Evolutionary conservation across 2,329 filamentous ascomycete species (phyloP).

Genomic region (Neonectria coccinea): DNA sequence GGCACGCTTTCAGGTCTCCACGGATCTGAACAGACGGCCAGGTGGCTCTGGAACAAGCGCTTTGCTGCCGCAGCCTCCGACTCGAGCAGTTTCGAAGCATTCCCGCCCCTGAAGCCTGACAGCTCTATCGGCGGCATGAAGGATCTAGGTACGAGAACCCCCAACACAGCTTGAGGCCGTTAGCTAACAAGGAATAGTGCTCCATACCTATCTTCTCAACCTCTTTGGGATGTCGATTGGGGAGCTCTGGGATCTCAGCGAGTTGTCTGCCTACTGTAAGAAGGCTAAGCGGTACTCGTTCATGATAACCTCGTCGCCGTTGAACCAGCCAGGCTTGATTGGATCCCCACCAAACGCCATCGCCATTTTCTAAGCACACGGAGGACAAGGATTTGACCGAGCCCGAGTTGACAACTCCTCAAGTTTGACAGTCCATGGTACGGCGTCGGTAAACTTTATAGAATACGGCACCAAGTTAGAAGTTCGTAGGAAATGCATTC

Average conservation of each 20-base stretch:
- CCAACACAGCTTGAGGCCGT: rapidly evolving
- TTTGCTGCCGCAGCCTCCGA: slow-evolving; percentile 62
- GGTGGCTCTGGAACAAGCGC: slow-evolving; percentile 77
- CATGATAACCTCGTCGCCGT: slow-evolving; percentile 23
- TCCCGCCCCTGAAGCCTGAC: slow-evolving; percentile 17
- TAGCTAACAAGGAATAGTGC: slow-evolving; percentile 45
- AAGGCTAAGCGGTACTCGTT: slow-evolving; percentile 15
- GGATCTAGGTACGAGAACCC: slow-evolving; percentile 49
- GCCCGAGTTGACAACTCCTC: not conserved
- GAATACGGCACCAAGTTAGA: too few relatives aligned
- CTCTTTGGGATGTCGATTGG: slow-evolving; percentile 59
- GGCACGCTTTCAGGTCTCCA: slow-evolving; percentile 55
- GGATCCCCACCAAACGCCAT: slow-evolving; percentile 62
- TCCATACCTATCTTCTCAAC: slow-evolving; percentile 62
- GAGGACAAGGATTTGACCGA: not conserved
- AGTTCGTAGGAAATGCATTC: too few relatives aligned
- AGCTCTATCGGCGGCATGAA: slow-evolving; percentile 14
- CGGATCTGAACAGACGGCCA: slow-evolving; percentile 63
- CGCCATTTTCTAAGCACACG: slow-evolving; percentile 55
- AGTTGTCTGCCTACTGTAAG: slow-evolving; percentile 16
- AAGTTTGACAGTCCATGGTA: not conserved
- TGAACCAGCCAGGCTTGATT: slow-evolving; percentile 61
- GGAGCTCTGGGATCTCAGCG: slow-evolving; percentile 27
- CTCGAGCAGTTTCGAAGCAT: slow-evolving; percentile 23
- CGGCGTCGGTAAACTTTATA: not conserved